Conservation (phyloP, 352 stramenopile species). For the Phytopythium vexans region DNA sequence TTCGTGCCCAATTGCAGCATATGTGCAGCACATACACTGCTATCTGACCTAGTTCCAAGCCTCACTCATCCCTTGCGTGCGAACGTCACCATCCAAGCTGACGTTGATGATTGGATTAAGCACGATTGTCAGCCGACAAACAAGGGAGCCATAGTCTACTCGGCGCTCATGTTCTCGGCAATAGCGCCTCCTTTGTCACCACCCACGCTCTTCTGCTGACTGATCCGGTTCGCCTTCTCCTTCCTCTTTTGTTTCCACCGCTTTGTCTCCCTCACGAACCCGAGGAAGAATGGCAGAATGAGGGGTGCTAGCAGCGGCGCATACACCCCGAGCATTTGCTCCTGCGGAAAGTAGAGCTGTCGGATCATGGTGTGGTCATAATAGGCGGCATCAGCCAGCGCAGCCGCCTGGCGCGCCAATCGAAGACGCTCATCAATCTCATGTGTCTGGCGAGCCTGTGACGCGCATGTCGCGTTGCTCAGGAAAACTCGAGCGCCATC, state of each 20-base stretch:
- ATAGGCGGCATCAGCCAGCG: conserved; percentile 52
- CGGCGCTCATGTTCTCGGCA: too few species aligned
- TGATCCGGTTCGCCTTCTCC: conserved; percentile 12
- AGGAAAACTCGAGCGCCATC: neutral
- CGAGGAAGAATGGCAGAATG: conserved; percentile 57
- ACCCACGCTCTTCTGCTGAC: neutral
- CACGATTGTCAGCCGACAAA: too few species aligned
- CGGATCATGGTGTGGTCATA: conserved; percentile 74
- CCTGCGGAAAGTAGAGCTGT: conserved; percentile 68
- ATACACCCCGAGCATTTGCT: conserved; percentile 66
- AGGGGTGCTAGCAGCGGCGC: conserved; percentile 57
- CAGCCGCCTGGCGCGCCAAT: conserved; percentile 41
- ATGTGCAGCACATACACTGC: too few species aligned
- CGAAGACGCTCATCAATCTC: too few species aligned
- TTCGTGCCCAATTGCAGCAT: too few species aligned
- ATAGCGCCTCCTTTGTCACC: too few species aligned
- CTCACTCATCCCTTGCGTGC: too few species aligned
- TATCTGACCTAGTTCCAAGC: too few species aligned
- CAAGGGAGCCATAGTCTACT: too few species aligned
- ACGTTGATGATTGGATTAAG: too few species aligned
- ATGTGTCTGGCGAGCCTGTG: neutral
- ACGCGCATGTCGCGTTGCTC: conserved; percentile 2
- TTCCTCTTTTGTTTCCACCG: conserved; percentile 40
- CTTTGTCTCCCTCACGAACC: conserved; percentile 47
- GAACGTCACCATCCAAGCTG: too few species aligned